Evolutionary conservation across 805 yeast species (phyloP), one percentile per base, ranked within the genome.

Genomic region (Nakazawaea ernobii): DNA sequence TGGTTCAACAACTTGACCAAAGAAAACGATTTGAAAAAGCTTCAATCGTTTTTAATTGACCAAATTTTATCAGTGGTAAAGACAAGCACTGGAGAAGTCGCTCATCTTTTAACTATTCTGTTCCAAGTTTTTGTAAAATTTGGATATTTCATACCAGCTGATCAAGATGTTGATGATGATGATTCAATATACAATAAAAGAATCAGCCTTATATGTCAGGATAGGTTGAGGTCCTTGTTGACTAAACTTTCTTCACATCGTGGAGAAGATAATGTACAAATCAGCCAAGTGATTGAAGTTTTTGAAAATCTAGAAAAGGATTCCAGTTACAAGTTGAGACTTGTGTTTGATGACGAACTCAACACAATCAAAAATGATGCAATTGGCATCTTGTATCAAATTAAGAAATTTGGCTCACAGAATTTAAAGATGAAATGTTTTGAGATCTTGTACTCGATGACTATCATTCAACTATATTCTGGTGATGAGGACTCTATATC

Each of bases 401-500:
- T 80, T 20, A 61, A 70, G 4, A 54, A 27, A 26, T 59, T 56
- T 3, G 42, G 30, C 8, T 10, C n/a, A 11, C 15, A 38, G 5
- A 26, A 32, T 15, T 50, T 39, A 60, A 66, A 49, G 51, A 71
- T 49, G 76, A 79, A 54, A 60, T 82, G 52, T 38, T 84, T 92
- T 58, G 95, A 89, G 62, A 67, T 87, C 33, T 68, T 92, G 39
- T 77, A 86, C 48, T 84, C 96, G 0, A 79, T 86, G 75, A 83
- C 84, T 3, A 63, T 90, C 20, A 59, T 92, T 11, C 96, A 89
- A 61, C 70, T 91, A 32, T 90, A 82, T 59, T 69, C 81, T 46
- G 95, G 91, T 24, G 89, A 78, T 53, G 70, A 81, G 6, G 97
- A 92, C 51, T 83, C 96, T 0, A 77, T 86, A 6, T 71, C 79